Evolutionary conservation across 352 stramenopile species (phyloP).

Genomic region (Phytopythium cucurbitacearum): DNA sequence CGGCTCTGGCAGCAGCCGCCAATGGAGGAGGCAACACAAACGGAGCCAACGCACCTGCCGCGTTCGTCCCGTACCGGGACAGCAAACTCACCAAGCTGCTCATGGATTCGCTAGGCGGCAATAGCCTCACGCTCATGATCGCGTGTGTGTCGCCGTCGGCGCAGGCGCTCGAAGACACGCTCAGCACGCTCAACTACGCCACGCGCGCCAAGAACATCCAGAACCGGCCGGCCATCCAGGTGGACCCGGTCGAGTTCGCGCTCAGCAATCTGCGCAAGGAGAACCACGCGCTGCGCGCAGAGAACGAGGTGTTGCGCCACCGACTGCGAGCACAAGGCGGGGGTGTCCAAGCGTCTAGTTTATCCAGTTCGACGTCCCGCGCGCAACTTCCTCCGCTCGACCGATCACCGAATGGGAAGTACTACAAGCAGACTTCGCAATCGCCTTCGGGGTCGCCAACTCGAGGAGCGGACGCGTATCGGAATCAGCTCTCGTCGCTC

Average conservation of each 20-base stretch:
- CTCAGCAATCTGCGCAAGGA: slow-evolving; percentile 61
- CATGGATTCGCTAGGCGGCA: slow-evolving; percentile 80
- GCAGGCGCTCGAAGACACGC: slow-evolving; percentile 58
- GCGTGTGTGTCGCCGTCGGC: slow-evolving; percentile 71
- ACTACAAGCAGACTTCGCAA: slow-evolving; percentile 5
- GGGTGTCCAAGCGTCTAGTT: neutral
- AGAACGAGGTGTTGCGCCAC: slow-evolving; percentile 60
- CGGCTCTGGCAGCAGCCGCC: slow-evolving; percentile 27
- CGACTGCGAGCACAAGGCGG: slow-evolving; percentile 19
- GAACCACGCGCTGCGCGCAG: slow-evolving; percentile 45
- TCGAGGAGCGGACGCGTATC: slow-evolving; percentile 7
- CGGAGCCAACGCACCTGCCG: slow-evolving; percentile 25
- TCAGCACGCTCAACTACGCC: slow-evolving; percentile 85
- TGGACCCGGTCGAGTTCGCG: slow-evolving; percentile 56
- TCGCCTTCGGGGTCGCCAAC: slow-evolving; percentile 4
- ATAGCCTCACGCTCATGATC: slow-evolving; percentile 82
- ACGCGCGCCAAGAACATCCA: slow-evolving; percentile 82
- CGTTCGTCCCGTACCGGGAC: slow-evolving; percentile 79
- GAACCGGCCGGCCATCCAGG: slow-evolving; percentile 73
- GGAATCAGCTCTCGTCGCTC: slow-evolving; percentile 52
- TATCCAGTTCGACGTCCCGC: neutral
- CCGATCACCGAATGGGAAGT: slow-evolving; percentile 5
- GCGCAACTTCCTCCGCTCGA: neutral
- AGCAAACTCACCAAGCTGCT: slow-evolving; percentile 85
- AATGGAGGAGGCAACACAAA: neutral